A percentile compares a stretch with the other conserved stretches of the same genome.
phyloP scores from a whole-genome alignment of 1,284 basidiomycete genomes.

The Tremellales sp. region DNA sequence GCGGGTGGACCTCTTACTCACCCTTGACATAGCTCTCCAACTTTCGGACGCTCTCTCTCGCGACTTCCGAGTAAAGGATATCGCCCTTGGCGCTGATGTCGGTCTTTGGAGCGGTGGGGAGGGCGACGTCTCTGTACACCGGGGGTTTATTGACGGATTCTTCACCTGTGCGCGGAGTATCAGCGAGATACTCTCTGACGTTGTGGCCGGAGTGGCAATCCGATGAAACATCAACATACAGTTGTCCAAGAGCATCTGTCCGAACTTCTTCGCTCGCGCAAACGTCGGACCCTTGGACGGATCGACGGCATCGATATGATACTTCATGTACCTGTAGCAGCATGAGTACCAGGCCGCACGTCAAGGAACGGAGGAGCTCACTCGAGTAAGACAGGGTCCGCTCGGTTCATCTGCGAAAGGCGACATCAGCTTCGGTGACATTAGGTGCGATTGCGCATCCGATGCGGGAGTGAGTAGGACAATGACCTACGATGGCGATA shows the following conservation, averaged over 20 bases:
- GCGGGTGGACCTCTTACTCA: conserved; percentile 9
- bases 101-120: conserved; percentile 95
- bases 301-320: conserved; percentile 82
- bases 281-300: conserved; percentile 84
- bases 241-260: conserved; percentile 93
- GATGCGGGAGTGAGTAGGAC: background rate
- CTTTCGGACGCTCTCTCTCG: conserved; percentile 92
- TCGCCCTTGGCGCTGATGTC: conserved; percentile 91
- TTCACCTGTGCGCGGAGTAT: conserved; percentile 14
- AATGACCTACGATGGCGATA: conserved; percentile 65
- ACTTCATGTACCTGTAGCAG: conserved; percentile 77
- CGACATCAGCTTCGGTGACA: background rate
- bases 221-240: conserved; percentile 21
- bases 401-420: conserved; percentile 71
- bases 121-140: conserved; percentile 67
- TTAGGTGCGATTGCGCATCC: background rate
- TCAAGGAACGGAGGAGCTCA: conserved; percentile 14
- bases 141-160: conserved; percentile 44
- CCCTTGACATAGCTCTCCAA: conserved; percentile 91
- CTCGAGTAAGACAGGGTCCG: conserved; percentile 79
- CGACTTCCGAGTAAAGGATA: conserved; percentile 89
- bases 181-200: conserved; percentile 54
- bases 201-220: conserved; percentile 37
- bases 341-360: background rate
- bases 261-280: conserved; percentile 91